Conservation (phyloP, 2,329 filamentous ascomycete species). For the Fusarium miscanthi region DNA sequence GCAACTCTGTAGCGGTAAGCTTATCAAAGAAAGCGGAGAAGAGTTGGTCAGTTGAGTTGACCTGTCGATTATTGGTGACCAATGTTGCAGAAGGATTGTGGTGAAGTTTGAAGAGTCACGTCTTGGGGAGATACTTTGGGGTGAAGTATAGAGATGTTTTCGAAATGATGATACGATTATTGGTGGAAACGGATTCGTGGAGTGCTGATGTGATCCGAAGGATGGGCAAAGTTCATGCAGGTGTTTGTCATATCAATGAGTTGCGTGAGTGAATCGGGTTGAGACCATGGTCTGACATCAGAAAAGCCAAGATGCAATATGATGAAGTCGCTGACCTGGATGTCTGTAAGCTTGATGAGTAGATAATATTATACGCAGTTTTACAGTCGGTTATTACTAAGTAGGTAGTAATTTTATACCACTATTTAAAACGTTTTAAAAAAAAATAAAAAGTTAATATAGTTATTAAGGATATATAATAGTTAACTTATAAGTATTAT, state of each 20-base stretch:
- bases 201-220: not conserved
- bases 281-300: not conserved
- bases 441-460: not conserved
- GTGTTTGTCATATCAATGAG: not conserved
- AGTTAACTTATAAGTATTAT: too few species aligned
- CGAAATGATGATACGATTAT: not conserved
- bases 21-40: not conserved
- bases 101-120: not conserved
- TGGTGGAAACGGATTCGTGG: not conserved
- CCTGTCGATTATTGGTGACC: not conserved
- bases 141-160: not conserved
- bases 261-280: too few species aligned
- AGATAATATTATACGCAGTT: accelerated
- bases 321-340: not conserved
- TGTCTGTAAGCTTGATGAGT: too few species aligned
- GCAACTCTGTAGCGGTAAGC: not conserved
- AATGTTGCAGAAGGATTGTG: slow-evolving; percentile 1
- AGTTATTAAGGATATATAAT: accelerated
- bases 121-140: not conserved
- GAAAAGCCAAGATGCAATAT: not conserved
- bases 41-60: not conserved
- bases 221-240: not conserved
- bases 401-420: too few species aligned
- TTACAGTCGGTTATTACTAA: accelerated
- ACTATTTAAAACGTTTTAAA: too few species aligned